Evolutionary conservation across 2,329 filamentous ascomycete species (phyloP).

Genomic region (Pezicula rhizophila): DNA sequence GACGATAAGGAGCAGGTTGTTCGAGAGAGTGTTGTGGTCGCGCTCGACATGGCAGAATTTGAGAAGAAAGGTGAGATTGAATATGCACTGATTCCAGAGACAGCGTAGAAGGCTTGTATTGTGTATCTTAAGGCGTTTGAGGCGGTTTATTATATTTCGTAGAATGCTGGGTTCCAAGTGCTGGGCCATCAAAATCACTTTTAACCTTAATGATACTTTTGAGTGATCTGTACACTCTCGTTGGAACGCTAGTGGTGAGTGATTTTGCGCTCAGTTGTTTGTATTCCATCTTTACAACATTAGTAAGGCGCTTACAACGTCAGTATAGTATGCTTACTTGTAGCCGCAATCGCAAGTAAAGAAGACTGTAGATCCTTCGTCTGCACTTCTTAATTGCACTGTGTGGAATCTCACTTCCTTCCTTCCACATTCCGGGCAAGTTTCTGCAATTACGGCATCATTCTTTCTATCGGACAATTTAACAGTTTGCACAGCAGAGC

Average conservation of each 20-base stretch:
- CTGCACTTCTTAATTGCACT: constrained; percentile 82
- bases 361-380: constrained; percentile 91
- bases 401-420: constrained; percentile 80
- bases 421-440: constrained; percentile 74
- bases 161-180: constrained; percentile 25
- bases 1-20: constrained; percentile 91
- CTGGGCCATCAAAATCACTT: constrained; percentile 23
- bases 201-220: constrained; percentile 1
- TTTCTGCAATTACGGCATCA: constrained; percentile 61
- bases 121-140: constrained; percentile 3
- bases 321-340: constrained; percentile 52
- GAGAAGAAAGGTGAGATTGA: constrained; percentile 84
- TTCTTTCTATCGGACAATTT: constrained; percentile 72
- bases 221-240: background rate
- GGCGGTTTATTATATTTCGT: constrained; percentile 1
- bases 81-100: constrained; percentile 82
- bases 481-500: constrained; percentile 77
- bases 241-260: constrained; percentile 1
- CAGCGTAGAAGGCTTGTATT: constrained; percentile 14
- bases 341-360: constrained; percentile 83
- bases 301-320: constrained; percentile 2
- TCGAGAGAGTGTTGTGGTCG: constrained; percentile 88
- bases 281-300: constrained; percentile 26
- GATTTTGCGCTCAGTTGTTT: constrained; percentile 28
- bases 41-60: constrained; percentile 95